Evolutionary conservation across 495 filamentous ascomycete genomes (phyloP), one percentile per base, ranked within the genome.

Genomic region (Neurospora tetrasperma): DNA sequence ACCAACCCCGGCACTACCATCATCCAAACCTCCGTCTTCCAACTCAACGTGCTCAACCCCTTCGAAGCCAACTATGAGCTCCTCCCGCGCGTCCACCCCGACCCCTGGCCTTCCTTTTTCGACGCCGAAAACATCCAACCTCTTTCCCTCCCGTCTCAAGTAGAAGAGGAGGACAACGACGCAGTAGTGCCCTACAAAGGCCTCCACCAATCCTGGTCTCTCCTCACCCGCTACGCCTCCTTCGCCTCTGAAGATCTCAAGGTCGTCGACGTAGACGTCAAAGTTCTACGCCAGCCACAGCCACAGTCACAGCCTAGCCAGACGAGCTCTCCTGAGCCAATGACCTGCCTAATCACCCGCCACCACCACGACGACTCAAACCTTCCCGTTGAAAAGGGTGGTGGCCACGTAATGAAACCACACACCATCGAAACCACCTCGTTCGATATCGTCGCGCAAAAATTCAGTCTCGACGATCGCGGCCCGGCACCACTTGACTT

Each of bases 61-160:
- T 97, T 98, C 74, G 93, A 97, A 82, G 91, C 93, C 9, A 93
- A 90, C 75, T 97, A 94, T 76, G 92, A 94, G 70, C 91, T 97
- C 75, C 84, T 88, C 3, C 93, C 96, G 16, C 88, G 89, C 4
- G 79, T 97, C 6, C 90, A 97, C 82, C 84, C 88, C 2, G 89
- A 90, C 70, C 85, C 87, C 10, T 98, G 95, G 95, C 95, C 96
- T 9, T 92, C 89, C 75, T 91, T 93, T 78, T 98, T 98, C 78
- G 84, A 87, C 6, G 76, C 83, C 8, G 85, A 87, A 59, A 79
- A 78, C 48, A 77, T 82, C 44, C 74, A 83, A 68, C 74, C 81
- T 16, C 16, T 76, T 2, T 66, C 54, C 54, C 54, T 66, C 6
- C 54, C 54, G 4, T 66, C 54, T 18, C 23, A 62, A 59, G 27